Conservation (phyloP, 192 early-diverging fungal genomes). For the Diversispora eburnea region DNA sequence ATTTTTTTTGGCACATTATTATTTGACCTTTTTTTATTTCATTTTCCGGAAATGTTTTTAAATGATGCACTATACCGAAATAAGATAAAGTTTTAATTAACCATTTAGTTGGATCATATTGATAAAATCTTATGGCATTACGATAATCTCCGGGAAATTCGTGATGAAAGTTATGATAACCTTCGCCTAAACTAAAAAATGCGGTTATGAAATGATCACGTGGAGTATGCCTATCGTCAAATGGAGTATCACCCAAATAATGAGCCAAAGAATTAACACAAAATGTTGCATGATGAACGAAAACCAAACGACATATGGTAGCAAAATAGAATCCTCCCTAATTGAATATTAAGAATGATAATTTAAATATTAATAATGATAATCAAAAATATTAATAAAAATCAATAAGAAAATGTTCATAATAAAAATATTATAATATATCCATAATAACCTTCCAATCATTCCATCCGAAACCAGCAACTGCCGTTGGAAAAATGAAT, state of each 20-base stretch:
- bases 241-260: conserved; percentile 68
- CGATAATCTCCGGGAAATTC: conserved; percentile 87
- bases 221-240: conserved; percentile 84
- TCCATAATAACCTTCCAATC: conserved; percentile 58
- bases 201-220: conserved; percentile 83
- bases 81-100: conserved; percentile 58
- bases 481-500: conserved; percentile 75
- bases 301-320: conserved; percentile 64
- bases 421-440: too few relatives aligned
- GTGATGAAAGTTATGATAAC: conserved; percentile 89
- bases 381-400: too few relatives aligned
- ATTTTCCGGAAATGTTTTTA: conserved; percentile 79
- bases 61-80: conserved; percentile 66
- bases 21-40: conserved; percentile 78
- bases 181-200: conserved; percentile 76
- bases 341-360: neutral
- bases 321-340: conserved; percentile 80
- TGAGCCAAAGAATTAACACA: conserved; percentile 87
- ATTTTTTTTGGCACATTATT: conserved; percentile 81
- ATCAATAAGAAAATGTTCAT: too few relatives aligned
- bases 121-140: conserved; percentile 74
- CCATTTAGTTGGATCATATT: conserved; percentile 91
- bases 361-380: neutral
- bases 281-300: conserved; percentile 86
- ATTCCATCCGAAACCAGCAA: conserved; percentile 81